Base-by-base conservation (phyloP, 1,139 yeast genomes). In the Pichia sp. region DNA sequence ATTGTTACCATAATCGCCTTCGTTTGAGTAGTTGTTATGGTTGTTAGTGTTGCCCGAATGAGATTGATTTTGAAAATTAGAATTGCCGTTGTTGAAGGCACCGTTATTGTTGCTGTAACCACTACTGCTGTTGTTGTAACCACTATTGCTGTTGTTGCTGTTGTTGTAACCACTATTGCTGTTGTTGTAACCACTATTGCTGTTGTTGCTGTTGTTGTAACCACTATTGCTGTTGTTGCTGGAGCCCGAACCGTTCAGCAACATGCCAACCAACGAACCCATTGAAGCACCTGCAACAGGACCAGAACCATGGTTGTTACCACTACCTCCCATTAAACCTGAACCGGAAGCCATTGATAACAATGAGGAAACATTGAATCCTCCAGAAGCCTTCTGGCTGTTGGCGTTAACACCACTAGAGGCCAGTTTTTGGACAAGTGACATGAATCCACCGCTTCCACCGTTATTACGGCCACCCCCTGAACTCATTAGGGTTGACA, bases 361-460 rank as follows among this genome's bases (percentile, higher is more conserved):
- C 46, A 66, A 54, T 5, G 65, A 56, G 3, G 57, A 51, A 26
- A 65, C 51, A 44, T 66, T 64, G 52, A 65, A 63, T 1, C 70
- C 69, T 44, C 70, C 69, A 23, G 55, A 58, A 2, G 50, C 50
- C 36, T 57, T 58, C 53, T 63, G 65, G 5, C 55, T 53, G n/a
- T 61, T 61, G 1, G 62, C 59, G 53, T 52, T 58, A n/a, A 57
- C 65, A 50, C 68, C 68, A 6, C 59, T 53, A n/a, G 61, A 57
- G 4, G 67, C 53, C 45, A 66, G 42, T 8, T 58, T 48, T 13
- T 64, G 60, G 31, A 67, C 56, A 43, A 67, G 36, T 5, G 67
- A 61, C 11, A 61, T 57, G 43, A 65, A 64, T 4, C 65, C 65
- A 34, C 49, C 48, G 31, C 38, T 16, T 4, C 48, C 48, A 23